A percentile compares a stretch with the other conserved stretches of the same genome.
These are phyloP conservation scores for Eimeria nieschulzi DNA, from an alignment of 169 alveolate species.

Conservation along the genomic window DNA sequence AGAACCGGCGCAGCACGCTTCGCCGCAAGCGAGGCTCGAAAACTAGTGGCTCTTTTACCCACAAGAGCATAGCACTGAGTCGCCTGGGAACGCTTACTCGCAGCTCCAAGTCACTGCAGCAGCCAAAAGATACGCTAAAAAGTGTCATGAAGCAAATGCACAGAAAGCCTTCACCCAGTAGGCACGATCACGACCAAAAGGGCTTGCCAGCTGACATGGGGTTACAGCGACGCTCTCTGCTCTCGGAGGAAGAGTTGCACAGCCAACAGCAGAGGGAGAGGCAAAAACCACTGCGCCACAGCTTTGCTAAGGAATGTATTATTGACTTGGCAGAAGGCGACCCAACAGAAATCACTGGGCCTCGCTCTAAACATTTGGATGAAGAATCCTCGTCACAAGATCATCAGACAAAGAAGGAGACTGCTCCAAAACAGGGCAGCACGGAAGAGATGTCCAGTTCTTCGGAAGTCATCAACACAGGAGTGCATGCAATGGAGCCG, in stretches of 20 bases:
- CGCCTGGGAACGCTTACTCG: constrained; percentile 31
- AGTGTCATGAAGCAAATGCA: neutral
- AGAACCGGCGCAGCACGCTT: constrained; percentile 63
- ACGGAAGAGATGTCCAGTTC: neutral
- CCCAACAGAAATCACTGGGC: neutral
- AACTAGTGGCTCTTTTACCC: constrained; percentile 29
- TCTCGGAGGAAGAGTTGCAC: neutral
- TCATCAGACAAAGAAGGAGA: neutral
- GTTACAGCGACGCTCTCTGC: neutral
- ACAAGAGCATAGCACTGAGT: neutral
- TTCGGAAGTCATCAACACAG: neutral
- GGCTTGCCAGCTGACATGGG: neutral
- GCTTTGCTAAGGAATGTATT: constrained; percentile 30
- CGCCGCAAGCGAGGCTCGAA: constrained; percentile 57
- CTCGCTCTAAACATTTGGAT: neutral
- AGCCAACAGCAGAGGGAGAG: constrained; percentile 28
- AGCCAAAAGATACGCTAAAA: constrained; percentile 22
- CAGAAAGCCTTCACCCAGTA: neutral
- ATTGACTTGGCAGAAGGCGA: constrained; percentile 18
- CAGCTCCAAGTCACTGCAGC: neutral
- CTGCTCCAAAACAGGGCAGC: neutral
- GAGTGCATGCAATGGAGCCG: constrained; percentile 3
- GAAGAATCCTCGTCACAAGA: neutral
- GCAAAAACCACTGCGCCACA: constrained; percentile 4
- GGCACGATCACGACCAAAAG: neutral